Conservation (phyloP, 805 yeast genomes). For the Barnettozyma salicaria region DNA sequence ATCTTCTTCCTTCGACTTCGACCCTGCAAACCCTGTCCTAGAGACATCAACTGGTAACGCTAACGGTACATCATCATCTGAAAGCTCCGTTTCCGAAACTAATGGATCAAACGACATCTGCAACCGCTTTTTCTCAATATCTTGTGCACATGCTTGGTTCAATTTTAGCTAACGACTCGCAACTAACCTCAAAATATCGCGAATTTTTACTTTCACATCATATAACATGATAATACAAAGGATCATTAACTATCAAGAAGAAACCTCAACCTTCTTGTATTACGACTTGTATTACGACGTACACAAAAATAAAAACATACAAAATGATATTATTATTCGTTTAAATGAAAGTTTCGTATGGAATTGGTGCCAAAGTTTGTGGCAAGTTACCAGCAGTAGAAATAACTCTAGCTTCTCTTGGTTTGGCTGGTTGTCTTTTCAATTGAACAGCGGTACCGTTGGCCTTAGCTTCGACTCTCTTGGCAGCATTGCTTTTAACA, state of each 20-base stretch:
- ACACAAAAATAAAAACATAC: slow-evolving; percentile 22
- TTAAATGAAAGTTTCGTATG: slow-evolving; percentile 99
- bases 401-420: slow-evolving; percentile 89
- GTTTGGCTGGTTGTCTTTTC: slow-evolving; percentile 98
- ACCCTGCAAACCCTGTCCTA: too few species aligned
- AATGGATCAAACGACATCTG: slow-evolving; percentile 14
- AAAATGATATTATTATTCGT: slow-evolving; percentile 19
- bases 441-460: slow-evolving; percentile 85
- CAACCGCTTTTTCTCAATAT: neutral
- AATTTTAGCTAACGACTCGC: too few species aligned
- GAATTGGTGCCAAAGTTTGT: slow-evolving; percentile 97
- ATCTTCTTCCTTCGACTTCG: too few species aligned
- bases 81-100: slow-evolving; percentile 24
- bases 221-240: too few species aligned
- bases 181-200: too few species aligned
- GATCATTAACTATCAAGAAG: too few species aligned
- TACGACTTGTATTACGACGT: slow-evolving; percentile 13
- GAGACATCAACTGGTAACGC: slow-evolving; percentile 1
- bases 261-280: too few species aligned
- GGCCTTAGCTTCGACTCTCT: slow-evolving; percentile 90
- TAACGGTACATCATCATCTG: slow-evolving; percentile 16
- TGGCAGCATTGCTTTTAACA: slow-evolving; percentile 94
- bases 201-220: too few species aligned
- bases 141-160: too few species aligned
- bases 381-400: slow-evolving; percentile 80